Evolutionary conservation across 257 asterid genomes (phyloP), one percentile per base, ranked within the genome.

Genomic region (Salvia rosmarinus): DNA sequence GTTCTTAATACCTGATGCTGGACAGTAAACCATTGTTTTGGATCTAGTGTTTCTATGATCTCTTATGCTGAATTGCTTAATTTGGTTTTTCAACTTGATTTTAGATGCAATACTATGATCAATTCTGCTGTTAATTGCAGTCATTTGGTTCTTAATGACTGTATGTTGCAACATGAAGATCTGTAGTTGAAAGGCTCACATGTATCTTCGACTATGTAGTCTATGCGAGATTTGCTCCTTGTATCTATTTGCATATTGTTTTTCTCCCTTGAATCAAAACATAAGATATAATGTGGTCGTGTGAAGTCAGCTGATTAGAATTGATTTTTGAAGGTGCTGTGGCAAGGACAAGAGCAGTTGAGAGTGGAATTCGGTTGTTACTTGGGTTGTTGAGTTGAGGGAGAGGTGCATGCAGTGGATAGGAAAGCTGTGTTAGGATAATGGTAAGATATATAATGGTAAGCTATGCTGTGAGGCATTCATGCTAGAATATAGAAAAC

Each of bases 331-430:
- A 61, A 89, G 96, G 88, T 90, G 96, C 83, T 90, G 96, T 60
- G 96, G 92, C 58, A 87, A 87, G 81, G 95, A 85, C 58, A 72
- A 71, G 60, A 80, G 64, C 81, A 75, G 28, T 14, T 82, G 85
- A 80, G 34, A 39, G 70, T 43, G 28, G 23, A 50, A 75, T 43
- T 35, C 64, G 34, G 2, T 60, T 54, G 43, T 3, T 57, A 35
- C 42, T 46, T 4, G 30, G 25, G 13, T 42, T 49, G 67, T 44
- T 35, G 61, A 25, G 42, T 21, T 55, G n/a, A n/a, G n/a, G n/a
- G n/a, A n/a, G 66, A 43, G 72, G 67, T 60, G 64, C 32, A 25
- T 6, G 75, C 49, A 47, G 39, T 20, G 8, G 35, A 16, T 13
- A 4, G 44, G 32, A 19, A 19, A 52, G 40, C 23, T 19, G 16